Conservation (phyloP, 768 basidiomycete genomes). For the Mycena floridula region DNA sequence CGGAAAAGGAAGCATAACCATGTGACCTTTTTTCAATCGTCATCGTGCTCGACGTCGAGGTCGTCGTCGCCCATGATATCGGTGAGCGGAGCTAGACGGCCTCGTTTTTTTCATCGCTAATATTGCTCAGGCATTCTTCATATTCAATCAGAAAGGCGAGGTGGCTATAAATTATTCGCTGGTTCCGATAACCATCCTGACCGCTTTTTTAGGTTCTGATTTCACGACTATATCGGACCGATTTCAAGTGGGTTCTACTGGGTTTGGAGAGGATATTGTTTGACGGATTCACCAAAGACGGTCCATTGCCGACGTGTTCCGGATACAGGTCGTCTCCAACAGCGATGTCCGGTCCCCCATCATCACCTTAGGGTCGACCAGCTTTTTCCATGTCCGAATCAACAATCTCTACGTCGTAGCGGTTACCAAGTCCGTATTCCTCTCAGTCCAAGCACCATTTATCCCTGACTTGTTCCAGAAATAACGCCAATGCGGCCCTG, state of each 20-base stretch:
- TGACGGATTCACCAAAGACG: conserved; percentile 46
- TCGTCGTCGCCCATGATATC: conserved; percentile 20
- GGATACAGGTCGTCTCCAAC: conserved; percentile 98
- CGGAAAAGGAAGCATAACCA: too few species aligned
- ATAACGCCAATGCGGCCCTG: conserved; percentile 94
- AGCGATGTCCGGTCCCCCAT: conserved; percentile 96
- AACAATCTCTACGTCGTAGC: conserved; percentile 96
- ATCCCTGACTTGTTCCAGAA: conserved; percentile 38
- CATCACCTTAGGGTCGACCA: conserved; percentile 94
- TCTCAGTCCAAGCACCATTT: too few species aligned
- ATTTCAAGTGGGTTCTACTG: conserved; percentile 74
- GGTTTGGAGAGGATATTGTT: background rate
- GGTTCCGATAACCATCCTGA: conserved; percentile 1
- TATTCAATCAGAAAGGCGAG: conserved; percentile 99
- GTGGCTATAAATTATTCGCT: conserved; percentile 36
- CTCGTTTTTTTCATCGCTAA: background rate
- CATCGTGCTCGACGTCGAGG: background rate
- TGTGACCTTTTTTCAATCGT: too few species aligned
- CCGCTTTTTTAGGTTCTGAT: conserved; percentile 71
- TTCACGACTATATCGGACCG: conserved; percentile 90
- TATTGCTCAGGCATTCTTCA: conserved; percentile 84
- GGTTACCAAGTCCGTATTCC: conserved; percentile 76
- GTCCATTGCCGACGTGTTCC: conserved; percentile 95
- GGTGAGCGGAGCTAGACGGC: conserved; percentile 9
- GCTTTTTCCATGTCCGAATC: conserved; percentile 96